Conservation (phyloP, 371 early-diverging fungal genomes). For the Syncephalis fuscata region DNA sequence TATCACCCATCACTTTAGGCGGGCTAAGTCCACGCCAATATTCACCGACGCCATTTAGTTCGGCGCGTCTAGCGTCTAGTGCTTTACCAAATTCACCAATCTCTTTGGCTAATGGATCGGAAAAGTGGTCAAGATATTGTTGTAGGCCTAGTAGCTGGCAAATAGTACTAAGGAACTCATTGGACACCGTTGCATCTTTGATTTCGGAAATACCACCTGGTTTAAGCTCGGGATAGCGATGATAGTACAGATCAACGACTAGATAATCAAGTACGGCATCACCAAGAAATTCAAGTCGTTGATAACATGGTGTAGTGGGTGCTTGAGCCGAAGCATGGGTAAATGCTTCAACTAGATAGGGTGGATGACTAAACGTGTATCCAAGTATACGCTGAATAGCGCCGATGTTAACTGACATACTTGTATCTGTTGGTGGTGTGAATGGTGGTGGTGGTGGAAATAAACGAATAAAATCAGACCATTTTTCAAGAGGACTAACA, state of each 20-base stretch:
- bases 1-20: conserved; percentile 79
- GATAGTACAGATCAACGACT: conserved; percentile 51
- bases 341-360: conserved; percentile 57
- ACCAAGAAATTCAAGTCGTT: conserved; percentile 90
- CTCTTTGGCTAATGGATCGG: conserved; percentile 23
- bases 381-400: conserved; percentile 34
- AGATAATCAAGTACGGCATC: conserved; percentile 81
- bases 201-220: conserved; percentile 58
- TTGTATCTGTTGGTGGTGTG: not conserved
- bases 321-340: conserved; percentile 66
- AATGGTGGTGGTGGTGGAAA: not conserved
- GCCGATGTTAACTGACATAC: not conserved
- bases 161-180: conserved; percentile 64
- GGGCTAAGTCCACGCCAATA: conserved; percentile 51
- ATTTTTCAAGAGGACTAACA: conserved; percentile 22
- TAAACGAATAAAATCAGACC: conserved; percentile 22
- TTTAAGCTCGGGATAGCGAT: conserved; percentile 26
- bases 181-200: conserved; percentile 78
- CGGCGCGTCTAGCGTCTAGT: conserved; percentile 18
- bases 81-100: conserved; percentile 24
- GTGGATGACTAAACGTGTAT: conserved; percentile 48
- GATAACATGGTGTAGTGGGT: conserved; percentile 47
- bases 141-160: conserved; percentile 40
- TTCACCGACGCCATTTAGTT: conserved; percentile 22
- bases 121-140: conserved; percentile 43